Evolutionary conservation across 148 eudicot genomes (phyloP).

Genomic region (Rhododendron kiyosumense): DNA sequence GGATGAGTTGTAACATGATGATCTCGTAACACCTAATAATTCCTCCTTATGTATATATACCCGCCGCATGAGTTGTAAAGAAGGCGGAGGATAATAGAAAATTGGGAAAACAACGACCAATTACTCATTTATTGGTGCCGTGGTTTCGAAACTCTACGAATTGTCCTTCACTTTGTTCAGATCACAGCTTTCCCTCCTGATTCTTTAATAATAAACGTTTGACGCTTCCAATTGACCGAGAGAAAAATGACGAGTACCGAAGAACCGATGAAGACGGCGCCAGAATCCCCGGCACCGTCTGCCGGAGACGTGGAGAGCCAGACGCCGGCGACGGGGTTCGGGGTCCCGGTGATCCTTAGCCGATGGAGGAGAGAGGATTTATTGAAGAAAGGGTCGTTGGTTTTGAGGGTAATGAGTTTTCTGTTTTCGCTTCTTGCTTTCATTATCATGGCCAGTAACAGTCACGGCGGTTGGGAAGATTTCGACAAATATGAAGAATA

Average conservation of each 20-base stretch:
- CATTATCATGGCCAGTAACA: conserved; percentile 54
- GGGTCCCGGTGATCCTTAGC: conserved; percentile 19
- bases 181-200: neutral
- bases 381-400: conserved; percentile 36
- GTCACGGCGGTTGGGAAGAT: conserved; percentile 31
- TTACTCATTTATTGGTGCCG: no score
- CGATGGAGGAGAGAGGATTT: conserved; percentile 49
- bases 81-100: neutral
- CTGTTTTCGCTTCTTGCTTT: conserved; percentile 54
- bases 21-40: neutral
- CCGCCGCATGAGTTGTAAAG: neutral
- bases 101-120: neutral
- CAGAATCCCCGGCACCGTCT: conserved; percentile 13
- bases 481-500: conserved; percentile 33
- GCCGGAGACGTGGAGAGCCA: conserved; percentile 25
- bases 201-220: no score
- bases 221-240: neutral
- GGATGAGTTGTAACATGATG: neutral
- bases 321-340: conserved; percentile 14
- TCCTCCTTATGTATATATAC: neutral
- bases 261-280: neutral
- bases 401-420: conserved; percentile 35
- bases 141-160: neutral
- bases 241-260: neutral
- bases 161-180: neutral